Evolutionary conservation across 1,284 basidiomycete genomes (phyloP).

Genomic region (Hemileia vastatrix): DNA sequence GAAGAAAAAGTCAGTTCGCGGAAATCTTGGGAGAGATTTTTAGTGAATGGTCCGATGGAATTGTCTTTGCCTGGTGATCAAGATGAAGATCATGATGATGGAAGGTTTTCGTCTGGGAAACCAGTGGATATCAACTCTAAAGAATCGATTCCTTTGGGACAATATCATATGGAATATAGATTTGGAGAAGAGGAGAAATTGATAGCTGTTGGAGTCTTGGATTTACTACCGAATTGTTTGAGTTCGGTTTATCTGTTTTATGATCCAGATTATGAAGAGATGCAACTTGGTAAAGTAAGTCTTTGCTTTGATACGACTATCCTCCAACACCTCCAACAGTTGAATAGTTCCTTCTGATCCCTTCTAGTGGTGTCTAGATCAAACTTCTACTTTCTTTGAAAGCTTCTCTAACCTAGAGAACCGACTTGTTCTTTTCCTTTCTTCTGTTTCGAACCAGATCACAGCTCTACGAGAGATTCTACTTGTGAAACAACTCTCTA

Average conservation of each 20-base stretch:
- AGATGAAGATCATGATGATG: neutral
- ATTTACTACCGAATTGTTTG: constrained; percentile 78
- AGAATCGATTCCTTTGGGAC: constrained; percentile 28
- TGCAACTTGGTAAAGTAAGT: constrained; percentile 70
- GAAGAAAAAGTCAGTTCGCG: constrained; percentile 29
- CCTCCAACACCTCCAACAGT: too few relatives aligned
- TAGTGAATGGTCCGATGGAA: constrained; percentile 22
- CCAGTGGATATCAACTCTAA: neutral
- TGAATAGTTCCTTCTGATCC: too few relatives aligned
- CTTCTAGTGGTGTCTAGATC: too few relatives aligned
- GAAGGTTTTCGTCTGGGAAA: neutral
- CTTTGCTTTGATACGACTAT: too few relatives aligned
- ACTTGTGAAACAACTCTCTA: constrained; percentile 62
- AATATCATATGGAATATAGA: constrained; percentile 40
- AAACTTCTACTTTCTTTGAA: constrained; percentile 6
- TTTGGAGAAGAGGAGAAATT: constrained; percentile 58
- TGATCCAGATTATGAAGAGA: constrained; percentile 62
- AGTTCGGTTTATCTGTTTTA: constrained; percentile 96
- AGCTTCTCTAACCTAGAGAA: constrained; percentile 3
- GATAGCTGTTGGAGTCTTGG: constrained; percentile 78
- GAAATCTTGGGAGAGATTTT: constrained; percentile 33
- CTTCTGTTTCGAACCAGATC: constrained; percentile 49
- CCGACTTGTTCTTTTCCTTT: constrained; percentile 1
- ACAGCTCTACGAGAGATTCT: constrained; percentile 70
- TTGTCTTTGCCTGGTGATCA: constrained; percentile 1